These are phyloP conservation scores for Dicorynia guianensis DNA, from an alignment of 306 rosid species.

Conservation along the genomic window DNA sequence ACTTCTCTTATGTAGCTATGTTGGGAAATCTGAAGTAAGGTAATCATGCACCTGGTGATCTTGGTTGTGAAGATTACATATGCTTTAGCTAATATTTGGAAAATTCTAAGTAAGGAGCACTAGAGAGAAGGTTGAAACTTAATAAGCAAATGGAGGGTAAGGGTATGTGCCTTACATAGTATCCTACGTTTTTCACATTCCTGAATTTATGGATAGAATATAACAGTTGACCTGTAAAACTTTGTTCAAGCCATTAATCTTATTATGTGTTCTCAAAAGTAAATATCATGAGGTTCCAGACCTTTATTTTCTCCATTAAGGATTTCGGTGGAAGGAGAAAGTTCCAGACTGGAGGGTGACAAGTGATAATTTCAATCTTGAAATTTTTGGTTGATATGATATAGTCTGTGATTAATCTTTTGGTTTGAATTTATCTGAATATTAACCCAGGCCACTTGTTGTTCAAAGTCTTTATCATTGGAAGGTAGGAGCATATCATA, in stretches of 20 bases:
- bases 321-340: slow-evolving; percentile 6
- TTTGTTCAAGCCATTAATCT: neutral
- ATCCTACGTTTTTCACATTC: neutral
- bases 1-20: neutral
- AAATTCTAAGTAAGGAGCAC: slow-evolving; percentile 4
- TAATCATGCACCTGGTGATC: neutral
- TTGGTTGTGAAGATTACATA: neutral
- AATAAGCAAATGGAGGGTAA: slow-evolving; percentile 11
- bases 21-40: neutral
- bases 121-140: slow-evolving; percentile 11
- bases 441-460: neutral
- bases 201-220: neutral
- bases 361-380: neutral
- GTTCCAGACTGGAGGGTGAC: neutral
- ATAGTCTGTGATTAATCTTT: neutral
- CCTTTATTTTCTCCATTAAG: neutral
- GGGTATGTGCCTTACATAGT: slow-evolving; percentile 3
- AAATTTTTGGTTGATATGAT: neutral
- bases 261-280: neutral
- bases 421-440: slow-evolving; percentile 3
- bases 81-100: slow-evolving; percentile 6
- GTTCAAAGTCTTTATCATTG: neutral
- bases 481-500: neutral
- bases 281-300: neutral
- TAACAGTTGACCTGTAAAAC: neutral